Percentiles rank a stretch among this genome's conserved stretches.
phyloP scores from a whole-genome alignment of 495 filamentous ascomycete genomes.

The Aspergillus ellipticus region DNA sequence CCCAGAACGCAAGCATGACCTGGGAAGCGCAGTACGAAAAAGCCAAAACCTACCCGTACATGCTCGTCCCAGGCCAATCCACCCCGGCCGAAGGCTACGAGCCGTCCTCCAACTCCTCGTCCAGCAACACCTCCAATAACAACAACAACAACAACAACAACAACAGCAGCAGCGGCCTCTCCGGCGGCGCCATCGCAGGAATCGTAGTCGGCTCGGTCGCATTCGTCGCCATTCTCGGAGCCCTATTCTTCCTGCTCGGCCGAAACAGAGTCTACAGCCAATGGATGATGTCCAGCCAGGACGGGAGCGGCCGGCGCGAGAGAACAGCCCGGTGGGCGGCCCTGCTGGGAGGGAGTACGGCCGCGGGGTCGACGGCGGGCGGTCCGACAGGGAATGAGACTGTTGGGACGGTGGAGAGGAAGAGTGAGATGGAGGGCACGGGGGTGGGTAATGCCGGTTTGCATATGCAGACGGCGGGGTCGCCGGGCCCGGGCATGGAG shows the following conservation, averaged over 20 bases:
- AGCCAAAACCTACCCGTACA: constrained; percentile 32
- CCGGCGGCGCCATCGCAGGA: constrained; percentile 39
- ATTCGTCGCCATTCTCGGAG: constrained; percentile 30
- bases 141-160: too few species aligned
- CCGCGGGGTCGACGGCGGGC: background rate
- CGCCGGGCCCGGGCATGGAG: too few species aligned
- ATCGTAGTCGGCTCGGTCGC: constrained; percentile 32
- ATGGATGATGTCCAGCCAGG: constrained; percentile 32
- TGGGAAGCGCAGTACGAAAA: constrained; percentile 30
- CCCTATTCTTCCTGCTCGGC: constrained; percentile 39
- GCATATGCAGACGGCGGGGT: background rate
- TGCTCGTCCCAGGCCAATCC: constrained; percentile 37
- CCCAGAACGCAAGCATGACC: constrained; percentile 31
- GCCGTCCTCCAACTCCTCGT: constrained; percentile 5
- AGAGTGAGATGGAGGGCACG: constrained; percentile 10
- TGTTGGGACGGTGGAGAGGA: too few species aligned
- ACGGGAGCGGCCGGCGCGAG: constrained; percentile 23
- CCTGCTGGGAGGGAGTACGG: constrained; percentile 11
- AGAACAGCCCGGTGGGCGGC: constrained; percentile 32
- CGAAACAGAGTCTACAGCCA: constrained; percentile 35
- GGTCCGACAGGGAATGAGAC: too few species aligned
- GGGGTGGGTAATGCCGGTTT: background rate
- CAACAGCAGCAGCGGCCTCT: too few species aligned
- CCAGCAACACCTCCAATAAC: background rate
- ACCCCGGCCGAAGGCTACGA: constrained; percentile 37